These are phyloP conservation scores for Aspergillus awamori DNA, from an alignment of 2,329 filamentous ascomycete species.

Conservation along the genomic window DNA sequence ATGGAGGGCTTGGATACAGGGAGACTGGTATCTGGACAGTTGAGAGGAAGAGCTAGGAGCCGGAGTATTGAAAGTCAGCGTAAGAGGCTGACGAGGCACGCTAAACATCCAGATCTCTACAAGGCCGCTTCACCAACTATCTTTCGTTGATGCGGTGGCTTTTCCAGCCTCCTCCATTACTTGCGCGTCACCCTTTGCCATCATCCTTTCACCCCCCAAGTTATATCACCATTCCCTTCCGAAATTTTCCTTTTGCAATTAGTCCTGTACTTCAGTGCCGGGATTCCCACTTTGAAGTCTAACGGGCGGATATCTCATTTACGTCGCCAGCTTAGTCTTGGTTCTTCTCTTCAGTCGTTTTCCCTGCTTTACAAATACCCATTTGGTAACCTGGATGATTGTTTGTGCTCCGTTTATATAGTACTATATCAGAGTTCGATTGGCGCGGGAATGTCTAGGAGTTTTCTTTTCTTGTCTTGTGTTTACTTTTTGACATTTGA, in stretches of 20 bases:
- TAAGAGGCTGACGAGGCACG: slow-evolving; percentile 23
- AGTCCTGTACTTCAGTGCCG: background rate
- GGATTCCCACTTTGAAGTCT: slow-evolving; percentile 1
- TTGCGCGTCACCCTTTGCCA: background rate
- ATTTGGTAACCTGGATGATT: slow-evolving; percentile 8
- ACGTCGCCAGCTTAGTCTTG: background rate
- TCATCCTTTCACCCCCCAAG: background rate
- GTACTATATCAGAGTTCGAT: background rate
- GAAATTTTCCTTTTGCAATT: background rate
- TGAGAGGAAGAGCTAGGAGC: slow-evolving; percentile 29
- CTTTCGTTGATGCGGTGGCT: slow-evolving; percentile 14
- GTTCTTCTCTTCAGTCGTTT: background rate
- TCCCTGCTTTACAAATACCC: slow-evolving; percentile 13
- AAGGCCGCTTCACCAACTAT: slow-evolving; percentile 14
- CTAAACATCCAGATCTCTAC: slow-evolving; percentile 21
- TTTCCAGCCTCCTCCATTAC: background rate
- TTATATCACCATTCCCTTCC: background rate
- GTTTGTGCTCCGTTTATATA: slow-evolving; percentile 7
- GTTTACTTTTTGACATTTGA: background rate
- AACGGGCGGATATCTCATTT: slow-evolving; percentile 8
- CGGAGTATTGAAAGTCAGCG: slow-evolving; percentile 28
- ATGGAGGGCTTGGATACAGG: background rate
- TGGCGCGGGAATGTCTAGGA: background rate
- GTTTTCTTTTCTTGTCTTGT: background rate
- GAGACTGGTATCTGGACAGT: slow-evolving; percentile 13